Conservation (phyloP, 345 rosid genomes). For the Bruguiera sexangula region DNA sequence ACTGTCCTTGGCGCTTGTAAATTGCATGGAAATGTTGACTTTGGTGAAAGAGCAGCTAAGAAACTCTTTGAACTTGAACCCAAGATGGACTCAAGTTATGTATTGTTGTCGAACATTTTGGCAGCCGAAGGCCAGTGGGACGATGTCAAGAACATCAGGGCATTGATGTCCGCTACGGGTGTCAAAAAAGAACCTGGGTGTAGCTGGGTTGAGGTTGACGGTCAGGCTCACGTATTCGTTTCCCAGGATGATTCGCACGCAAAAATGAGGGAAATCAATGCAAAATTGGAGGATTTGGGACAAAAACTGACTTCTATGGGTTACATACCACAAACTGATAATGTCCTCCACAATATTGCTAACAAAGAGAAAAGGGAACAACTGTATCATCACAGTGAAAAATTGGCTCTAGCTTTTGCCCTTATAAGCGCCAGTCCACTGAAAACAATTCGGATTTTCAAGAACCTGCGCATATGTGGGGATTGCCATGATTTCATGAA, state of each 20-base stretch:
- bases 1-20: conserved; percentile 38
- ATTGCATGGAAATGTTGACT: conserved; percentile 31
- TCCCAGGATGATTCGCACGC: conserved; percentile 36
- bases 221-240: conserved; percentile 26
- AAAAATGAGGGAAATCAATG: conserved; percentile 21
- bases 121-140: conserved; percentile 33
- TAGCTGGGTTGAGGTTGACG: conserved; percentile 35
- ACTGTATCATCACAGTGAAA: conserved; percentile 25
- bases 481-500: conserved; percentile 30
- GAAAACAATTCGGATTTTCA: conserved; percentile 23
- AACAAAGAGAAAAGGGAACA: conserved; percentile 13
- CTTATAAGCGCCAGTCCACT: conserved; percentile 16
- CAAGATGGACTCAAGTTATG: conserved; percentile 26
- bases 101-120: conserved; percentile 34
- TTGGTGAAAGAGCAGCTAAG: conserved; percentile 32
- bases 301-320: conserved; percentile 14
- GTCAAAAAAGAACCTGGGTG: conserved; percentile 37
- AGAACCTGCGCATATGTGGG: conserved; percentile 24
- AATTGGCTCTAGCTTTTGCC: conserved; percentile 25
- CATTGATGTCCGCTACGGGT: conserved; percentile 29
- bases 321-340: conserved; percentile 17
- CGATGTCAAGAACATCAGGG: conserved; percentile 24
- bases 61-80: conserved; percentile 41
- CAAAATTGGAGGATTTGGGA: conserved; percentile 19
- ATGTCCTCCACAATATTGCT: conserved; percentile 16